These are phyloP conservation scores for Metschnikowia peoriensis DNA, from an alignment of 805 yeast genomes.

Conservation along the genomic window DNA sequence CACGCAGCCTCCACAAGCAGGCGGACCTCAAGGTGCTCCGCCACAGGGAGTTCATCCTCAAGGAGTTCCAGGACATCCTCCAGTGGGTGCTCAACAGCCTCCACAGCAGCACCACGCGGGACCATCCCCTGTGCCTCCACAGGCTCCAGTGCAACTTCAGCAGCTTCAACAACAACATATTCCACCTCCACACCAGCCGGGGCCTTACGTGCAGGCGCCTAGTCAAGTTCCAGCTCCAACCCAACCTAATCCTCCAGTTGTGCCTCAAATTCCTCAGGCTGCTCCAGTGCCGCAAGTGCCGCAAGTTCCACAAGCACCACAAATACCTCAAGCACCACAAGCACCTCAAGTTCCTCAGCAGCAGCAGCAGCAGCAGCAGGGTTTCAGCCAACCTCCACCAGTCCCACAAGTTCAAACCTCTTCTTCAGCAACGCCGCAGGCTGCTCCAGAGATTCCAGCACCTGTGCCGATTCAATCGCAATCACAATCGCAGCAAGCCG, in stretches of 20 bases:
- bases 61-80: slow-evolving; percentile 10
- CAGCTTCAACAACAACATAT: background rate
- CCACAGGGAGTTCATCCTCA: slow-evolving; percentile 8
- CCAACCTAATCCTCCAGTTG: slow-evolving; percentile 15
- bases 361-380: background rate
- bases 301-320: background rate
- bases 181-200: slow-evolving; percentile 1
- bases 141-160: background rate
- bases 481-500: background rate
- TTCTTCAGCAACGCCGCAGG: too few species aligned
- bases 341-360: background rate
- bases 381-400: slow-evolving; percentile 15
- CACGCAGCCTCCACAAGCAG: slow-evolving; percentile 21
- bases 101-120: slow-evolving; percentile 5
- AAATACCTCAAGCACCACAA: background rate
- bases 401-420: slow-evolving; percentile 4
- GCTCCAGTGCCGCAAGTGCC: background rate
- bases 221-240: slow-evolving; percentile 15
- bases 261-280: slow-evolving; percentile 10
- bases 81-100: slow-evolving; percentile 8
- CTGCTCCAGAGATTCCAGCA: background rate
- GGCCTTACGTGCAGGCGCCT: slow-evolving; percentile 13
- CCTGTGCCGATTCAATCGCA: background rate
- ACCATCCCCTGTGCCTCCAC: slow-evolving; percentile 3
- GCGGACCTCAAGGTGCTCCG: slow-evolving; percentile 16